Evolutionary conservation across 495 filamentous ascomycete genomes (phyloP), one percentile per base, ranked within the genome.

Genomic region (Aspergillus asperescens): DNA sequence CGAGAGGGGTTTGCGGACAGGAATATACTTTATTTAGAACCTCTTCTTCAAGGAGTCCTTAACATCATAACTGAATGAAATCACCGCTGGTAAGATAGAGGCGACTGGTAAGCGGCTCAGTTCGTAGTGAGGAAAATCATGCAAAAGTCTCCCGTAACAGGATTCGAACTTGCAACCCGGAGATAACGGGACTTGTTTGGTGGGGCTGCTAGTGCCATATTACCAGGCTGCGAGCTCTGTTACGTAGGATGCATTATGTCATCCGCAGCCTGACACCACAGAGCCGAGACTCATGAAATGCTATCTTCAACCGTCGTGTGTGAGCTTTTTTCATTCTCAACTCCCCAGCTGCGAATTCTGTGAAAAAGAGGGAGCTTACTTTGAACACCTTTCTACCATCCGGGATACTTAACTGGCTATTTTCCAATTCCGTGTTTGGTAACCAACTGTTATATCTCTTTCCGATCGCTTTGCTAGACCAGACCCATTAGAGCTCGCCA

Each of bases 221-320:
- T 48, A 48, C 56, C 16, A 62, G 57, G 58, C 54, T 54, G 31
- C 60, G 50, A 34, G 51, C 29, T 56, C 9, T 16, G 24, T 68
- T 65, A 65, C 64, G 57, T 60, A 48, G 27, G 59, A 63, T 60
- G 54, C 65, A 71, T 74, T 72, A 72, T 72, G 71, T 74, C 71
- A 74, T 74, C 70, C 55, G 48, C 54, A 34, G 55, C 58, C 54
- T 52, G 50, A 55, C 58, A 57, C 52, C 47, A 49, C 48, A 34
- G 27, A 54, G 43, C 47, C 32, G 29, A 57, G 40, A 54, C 54
- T 43, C 18, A 48, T 46, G 34, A 38, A 52, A 48, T 32, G 35
- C 42, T 55, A 41, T 38, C 52, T 38, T 37, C 55, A 54, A 50
- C 56, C 50, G 49, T 39, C 49, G 50, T 56, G 29, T 56, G 28